Percentiles rank a stretch among this genome's conserved stretches.
Evolutionary conservation across 768 basidiomycete genomes (phyloP).

Genomic region (Dioszegia crocea): DNA sequence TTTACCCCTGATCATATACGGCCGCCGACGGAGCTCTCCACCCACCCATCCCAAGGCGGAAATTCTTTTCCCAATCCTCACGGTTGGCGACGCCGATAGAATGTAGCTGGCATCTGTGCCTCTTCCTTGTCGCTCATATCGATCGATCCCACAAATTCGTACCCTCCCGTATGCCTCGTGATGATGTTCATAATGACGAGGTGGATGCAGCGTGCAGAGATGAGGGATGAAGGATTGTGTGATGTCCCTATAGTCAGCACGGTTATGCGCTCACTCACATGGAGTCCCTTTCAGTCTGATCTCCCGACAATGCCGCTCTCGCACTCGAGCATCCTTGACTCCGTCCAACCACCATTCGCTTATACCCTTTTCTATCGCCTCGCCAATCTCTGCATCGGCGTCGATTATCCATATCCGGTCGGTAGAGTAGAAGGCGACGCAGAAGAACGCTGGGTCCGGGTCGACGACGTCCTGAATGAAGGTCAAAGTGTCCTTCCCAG

Average conservation of each 20-base stretch:
- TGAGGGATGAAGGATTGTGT: conserved; percentile 30
- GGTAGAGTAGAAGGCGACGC: conserved; percentile 34
- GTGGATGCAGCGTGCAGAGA: conserved; percentile 40
- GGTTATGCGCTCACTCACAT: conserved; percentile 19
- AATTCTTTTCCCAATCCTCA: too few relatives aligned
- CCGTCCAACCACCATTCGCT: conserved; percentile 35
- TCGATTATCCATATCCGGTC: conserved; percentile 45
- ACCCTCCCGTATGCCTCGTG: conserved; percentile 27
- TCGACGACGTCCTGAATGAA: conserved; percentile 35
- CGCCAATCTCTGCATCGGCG: conserved; percentile 41
- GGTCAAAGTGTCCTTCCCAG: conserved; percentile 40
- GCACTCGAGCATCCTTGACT: conserved; percentile 30
- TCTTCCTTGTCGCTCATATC: conserved; percentile 43
- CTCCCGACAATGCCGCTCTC: conserved; percentile 43
- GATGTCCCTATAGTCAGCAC: conserved; percentile 32
- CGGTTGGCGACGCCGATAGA: conserved; percentile 26
- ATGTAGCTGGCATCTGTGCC: conserved; percentile 37
- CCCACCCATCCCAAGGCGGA: too few relatives aligned
- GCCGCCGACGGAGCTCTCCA: too few relatives aligned
- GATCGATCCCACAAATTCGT: conserved; percentile 39
- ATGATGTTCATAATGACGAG: conserved; percentile 38
- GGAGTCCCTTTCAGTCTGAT: conserved; percentile 34
- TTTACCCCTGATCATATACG: too few relatives aligned
- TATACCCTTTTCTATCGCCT: conserved; percentile 38
- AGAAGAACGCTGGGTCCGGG: conserved; percentile 42